phyloP scores from a whole-genome alignment of 2,329 filamentous ascomycete genomes.

The Pseudogymnoascus sp. region DNA sequence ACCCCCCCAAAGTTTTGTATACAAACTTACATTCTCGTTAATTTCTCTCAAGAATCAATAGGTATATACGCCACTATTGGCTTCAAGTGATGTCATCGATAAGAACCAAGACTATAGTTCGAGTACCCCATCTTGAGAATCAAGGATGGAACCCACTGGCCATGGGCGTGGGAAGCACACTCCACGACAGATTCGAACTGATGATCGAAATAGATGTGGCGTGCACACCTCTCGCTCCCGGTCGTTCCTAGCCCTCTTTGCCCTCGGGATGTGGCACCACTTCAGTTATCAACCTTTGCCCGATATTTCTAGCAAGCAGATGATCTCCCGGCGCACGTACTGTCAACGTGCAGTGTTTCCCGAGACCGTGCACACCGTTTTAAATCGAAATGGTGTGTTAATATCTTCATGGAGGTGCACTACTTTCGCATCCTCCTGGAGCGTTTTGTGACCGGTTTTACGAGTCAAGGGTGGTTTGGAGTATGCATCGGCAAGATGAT shows the following conservation, averaged over 20 bases:
- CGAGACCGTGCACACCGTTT: conserved; percentile 1
- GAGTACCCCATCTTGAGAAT: background rate
- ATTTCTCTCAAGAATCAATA: background rate
- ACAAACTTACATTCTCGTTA: background rate
- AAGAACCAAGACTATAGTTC: background rate
- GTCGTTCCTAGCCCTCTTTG: background rate
- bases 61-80: background rate
- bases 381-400: conserved; percentile 2
- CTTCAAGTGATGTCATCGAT: background rate
- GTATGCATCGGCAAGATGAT: conserved; percentile 8
- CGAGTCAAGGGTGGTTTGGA: background rate
- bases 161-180: background rate
- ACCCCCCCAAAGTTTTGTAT: background rate
- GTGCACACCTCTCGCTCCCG: conserved; percentile 5
- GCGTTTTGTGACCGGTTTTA: conserved; percentile 1
- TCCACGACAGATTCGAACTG: background rate
- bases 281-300: background rate
- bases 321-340: conserved; percentile 10
- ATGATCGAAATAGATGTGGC: conserved; percentile 9
- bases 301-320: conserved; percentile 7
- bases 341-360: background rate
- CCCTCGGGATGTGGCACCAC: conserved; percentile 3
- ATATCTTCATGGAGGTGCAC: background rate
- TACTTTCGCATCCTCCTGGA: background rate
- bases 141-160: background rate